Percentiles rank a stretch among this genome's conserved stretches.
These are phyloP conservation scores for Neonectria coccinea DNA, from an alignment of 2,329 filamentous ascomycete species.

Conservation along the genomic window DNA sequence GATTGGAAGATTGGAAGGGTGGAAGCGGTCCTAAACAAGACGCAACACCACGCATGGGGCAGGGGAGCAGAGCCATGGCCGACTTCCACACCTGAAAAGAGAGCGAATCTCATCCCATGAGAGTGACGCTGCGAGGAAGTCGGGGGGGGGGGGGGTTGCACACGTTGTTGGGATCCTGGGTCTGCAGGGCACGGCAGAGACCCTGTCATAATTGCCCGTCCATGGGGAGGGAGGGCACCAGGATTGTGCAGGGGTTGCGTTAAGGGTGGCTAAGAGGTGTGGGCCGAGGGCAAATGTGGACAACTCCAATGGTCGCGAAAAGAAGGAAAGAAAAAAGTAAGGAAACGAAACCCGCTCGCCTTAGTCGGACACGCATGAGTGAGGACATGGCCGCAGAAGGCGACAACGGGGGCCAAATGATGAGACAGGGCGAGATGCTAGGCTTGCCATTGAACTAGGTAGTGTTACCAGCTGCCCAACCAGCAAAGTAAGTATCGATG, in stretches of 20 bases:
- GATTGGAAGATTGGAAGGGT: background rate
- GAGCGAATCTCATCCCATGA: constrained; percentile 1
- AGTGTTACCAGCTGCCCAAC: constrained; percentile 35
- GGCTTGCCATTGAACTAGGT: constrained; percentile 35
- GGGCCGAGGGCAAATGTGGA: constrained; percentile 36
- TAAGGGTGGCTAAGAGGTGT: constrained; percentile 43
- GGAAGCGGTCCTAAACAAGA: constrained; percentile 7
- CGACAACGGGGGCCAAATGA: constrained; percentile 29
- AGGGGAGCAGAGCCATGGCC: background rate
- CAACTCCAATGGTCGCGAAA: constrained; percentile 29
- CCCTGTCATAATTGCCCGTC: constrained; percentile 12
- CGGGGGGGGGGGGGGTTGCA: background rate
- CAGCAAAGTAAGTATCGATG: constrained; percentile 35
- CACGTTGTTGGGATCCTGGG: constrained; percentile 15
- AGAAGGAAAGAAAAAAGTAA: constrained; percentile 34
- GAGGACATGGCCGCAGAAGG: constrained; percentile 33
- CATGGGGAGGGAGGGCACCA: constrained; percentile 10
- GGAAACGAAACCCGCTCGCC: constrained; percentile 34
- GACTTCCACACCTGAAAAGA: background rate
- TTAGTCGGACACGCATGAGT: constrained; percentile 35
- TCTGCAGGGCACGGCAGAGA: constrained; percentile 20
- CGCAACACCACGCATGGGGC: constrained; percentile 6
- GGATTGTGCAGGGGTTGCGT: constrained; percentile 33
- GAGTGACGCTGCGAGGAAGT: constrained; percentile 1
- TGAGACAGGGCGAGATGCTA: constrained; percentile 43